Percentiles rank a stretch among this genome's conserved stretches.
These are phyloP conservation scores for Globisporangium okanoganense DNA, from an alignment of 352 stramenopile genomes.

Conservation along the genomic window DNA sequence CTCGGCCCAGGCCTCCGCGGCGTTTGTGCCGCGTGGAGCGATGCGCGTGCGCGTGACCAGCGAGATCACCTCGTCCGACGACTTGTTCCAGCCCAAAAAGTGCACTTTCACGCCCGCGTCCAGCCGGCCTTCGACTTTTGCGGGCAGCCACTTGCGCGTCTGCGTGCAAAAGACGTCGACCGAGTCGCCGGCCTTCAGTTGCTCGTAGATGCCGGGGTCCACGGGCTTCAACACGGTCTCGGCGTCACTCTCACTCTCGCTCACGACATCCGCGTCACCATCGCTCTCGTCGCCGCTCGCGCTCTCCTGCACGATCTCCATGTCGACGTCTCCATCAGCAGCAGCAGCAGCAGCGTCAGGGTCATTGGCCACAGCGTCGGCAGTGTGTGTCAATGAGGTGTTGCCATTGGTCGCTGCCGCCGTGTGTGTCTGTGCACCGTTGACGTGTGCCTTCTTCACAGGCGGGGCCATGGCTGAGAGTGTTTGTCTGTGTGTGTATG, in stretches of 20 bases:
- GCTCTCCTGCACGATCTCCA: conserved; percentile 1
- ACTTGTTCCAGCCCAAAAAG: conserved; percentile 67
- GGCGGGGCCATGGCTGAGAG: neutral
- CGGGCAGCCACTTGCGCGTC: conserved; percentile 53
- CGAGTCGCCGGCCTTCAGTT: conserved; percentile 31
- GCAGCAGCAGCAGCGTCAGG: too few species aligned
- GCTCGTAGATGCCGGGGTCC: conserved; percentile 7
- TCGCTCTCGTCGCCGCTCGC: neutral
- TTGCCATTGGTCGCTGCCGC: neutral
- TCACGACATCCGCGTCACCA: neutral
- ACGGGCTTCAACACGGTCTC: neutral
- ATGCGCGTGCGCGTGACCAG: conserved; percentile 30
- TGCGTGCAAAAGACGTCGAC: conserved; percentile 58
- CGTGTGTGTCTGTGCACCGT: neutral
- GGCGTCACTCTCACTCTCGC: neutral
- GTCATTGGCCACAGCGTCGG: neutral
- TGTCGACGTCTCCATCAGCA: conserved; percentile 7
- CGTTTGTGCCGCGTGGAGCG: conserved; percentile 32
- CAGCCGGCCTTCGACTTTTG: conserved; percentile 40
- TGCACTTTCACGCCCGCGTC: conserved; percentile 38
- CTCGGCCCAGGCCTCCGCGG: conserved; percentile 32
- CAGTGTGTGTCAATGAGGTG: neutral
- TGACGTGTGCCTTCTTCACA: neutral
- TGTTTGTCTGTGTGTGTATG: neutral
- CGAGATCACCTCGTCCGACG: conserved; percentile 45